A percentile compares a stretch with the other conserved stretches of the same genome.
phyloP scores from a whole-genome alignment of 768 basidiomycete species.

The Rhodocollybia butyracea region DNA sequence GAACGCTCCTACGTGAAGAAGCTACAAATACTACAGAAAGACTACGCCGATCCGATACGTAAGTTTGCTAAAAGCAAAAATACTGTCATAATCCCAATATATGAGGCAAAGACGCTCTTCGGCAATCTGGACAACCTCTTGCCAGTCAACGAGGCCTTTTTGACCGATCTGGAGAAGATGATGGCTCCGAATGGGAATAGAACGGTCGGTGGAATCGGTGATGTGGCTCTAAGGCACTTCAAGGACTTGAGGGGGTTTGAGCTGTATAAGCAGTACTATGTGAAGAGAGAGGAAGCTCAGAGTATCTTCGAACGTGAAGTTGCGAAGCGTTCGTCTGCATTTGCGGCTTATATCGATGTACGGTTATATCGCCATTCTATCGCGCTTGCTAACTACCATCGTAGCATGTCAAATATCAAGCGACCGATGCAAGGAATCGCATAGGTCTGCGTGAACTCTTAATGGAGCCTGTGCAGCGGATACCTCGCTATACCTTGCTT shows the following conservation, averaged over 20 bases:
- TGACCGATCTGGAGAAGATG: conserved; percentile 82
- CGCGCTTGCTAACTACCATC: conserved; percentile 13
- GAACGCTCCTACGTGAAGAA: conserved; percentile 88
- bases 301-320: conserved; percentile 81
- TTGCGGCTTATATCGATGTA: conserved; percentile 86
- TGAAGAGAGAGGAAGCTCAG: conserved; percentile 92
- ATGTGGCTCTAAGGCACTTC: conserved; percentile 85
- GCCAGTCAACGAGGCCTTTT: conserved; percentile 85
- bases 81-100: conserved; percentile 82
- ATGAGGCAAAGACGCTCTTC: conserved; percentile 92
- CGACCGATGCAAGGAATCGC: conserved; percentile 69
- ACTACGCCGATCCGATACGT: conserved; percentile 90
- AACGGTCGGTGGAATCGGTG: conserved; percentile 68
- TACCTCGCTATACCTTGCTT: conserved; percentile 90
- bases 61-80: conserved; percentile 81
- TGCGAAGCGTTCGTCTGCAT: conserved; percentile 75
- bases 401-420: conserved; percentile 85
- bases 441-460: conserved; percentile 87
- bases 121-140: conserved; percentile 90
- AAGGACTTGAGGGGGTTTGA: conserved; percentile 83
- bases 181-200: conserved; percentile 53
- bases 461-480: conserved; percentile 95
- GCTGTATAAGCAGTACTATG: conserved; percentile 87
- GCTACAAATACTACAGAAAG: conserved; percentile 75
- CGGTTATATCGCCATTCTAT: conserved; percentile 20